phyloP scores from a whole-genome alignment of 257 asterid species.

The Plantago major region DNA sequence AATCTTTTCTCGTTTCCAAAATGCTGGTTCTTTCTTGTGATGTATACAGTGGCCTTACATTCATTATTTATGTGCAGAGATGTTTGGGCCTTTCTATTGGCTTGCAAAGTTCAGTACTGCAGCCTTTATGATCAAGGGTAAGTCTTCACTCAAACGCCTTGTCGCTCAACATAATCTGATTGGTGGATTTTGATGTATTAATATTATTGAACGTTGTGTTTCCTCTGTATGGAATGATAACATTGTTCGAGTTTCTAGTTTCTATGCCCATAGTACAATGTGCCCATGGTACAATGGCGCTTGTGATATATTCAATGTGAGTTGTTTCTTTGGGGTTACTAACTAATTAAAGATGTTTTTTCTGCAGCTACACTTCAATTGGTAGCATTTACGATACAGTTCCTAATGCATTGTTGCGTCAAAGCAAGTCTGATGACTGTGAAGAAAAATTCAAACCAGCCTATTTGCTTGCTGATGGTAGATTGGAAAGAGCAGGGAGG shows the following conservation, averaged over 20 bases:
- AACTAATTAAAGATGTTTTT: conserved; percentile 6
- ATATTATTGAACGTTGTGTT: neutral
- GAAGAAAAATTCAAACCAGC: conserved; percentile 75
- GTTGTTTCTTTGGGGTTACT: neutral
- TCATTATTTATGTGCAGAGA: conserved; percentile 55
- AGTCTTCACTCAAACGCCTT: conserved; percentile 18
- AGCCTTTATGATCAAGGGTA: conserved; percentile 97
- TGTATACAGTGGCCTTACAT: conserved; percentile 12
- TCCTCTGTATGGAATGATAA: neutral
- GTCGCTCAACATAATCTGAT: conserved; percentile 13
- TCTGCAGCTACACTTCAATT: conserved; percentile 82
- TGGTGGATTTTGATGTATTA: neutral
- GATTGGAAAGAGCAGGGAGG: conserved; percentile 95
- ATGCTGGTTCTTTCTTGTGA: neutral
- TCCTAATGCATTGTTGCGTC: conserved; percentile 65
- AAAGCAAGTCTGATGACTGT: conserved; percentile 31
- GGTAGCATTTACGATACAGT: conserved; percentile 96
- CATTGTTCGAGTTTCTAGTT: neutral
- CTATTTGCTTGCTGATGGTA: conserved; percentile 79
- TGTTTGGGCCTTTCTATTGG: conserved; percentile 94
- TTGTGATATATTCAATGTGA: too few species aligned
- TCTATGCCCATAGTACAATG: neutral
- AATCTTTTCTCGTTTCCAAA: too few species aligned
- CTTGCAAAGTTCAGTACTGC: conserved; percentile 87
- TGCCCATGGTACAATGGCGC: neutral